A percentile compares a stretch with the other conserved stretches of the same genome.
Evolutionary conservation across 1,284 basidiomycete genomes (phyloP).

Genomic region (Ceratobasidium sp.): DNA sequence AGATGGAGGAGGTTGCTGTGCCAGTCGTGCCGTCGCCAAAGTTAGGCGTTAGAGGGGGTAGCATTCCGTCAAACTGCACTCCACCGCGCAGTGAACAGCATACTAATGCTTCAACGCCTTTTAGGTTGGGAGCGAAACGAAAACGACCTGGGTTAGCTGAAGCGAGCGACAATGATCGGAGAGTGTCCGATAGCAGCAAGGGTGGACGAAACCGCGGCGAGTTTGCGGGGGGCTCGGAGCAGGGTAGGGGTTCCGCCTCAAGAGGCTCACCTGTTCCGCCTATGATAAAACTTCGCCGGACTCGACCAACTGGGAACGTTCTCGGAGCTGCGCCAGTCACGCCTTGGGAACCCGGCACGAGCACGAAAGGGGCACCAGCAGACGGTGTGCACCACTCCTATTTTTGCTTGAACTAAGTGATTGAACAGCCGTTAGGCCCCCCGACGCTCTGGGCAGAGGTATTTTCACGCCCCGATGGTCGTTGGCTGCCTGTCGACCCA

Average conservation of each 20-base stretch:
- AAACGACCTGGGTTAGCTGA: slow-evolving; percentile 36
- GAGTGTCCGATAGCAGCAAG: slow-evolving; percentile 54
- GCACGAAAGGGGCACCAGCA: background rate
- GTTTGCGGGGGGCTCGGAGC: background rate
- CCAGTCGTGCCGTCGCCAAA: slow-evolving; percentile 45
- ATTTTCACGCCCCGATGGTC: slow-evolving; percentile 89
- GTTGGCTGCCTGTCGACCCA: slow-evolving; percentile 95
- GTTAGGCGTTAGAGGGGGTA: slow-evolving; percentile 3
- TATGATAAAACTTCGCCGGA: slow-evolving; percentile 35
- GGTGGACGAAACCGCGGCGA: slow-evolving; percentile 55
- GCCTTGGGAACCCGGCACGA: slow-evolving; percentile 10
- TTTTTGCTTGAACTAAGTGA: background rate
- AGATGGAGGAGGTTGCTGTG: slow-evolving; percentile 56
- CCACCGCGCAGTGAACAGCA: slow-evolving; percentile 23
- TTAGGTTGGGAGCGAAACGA: slow-evolving; percentile 53
- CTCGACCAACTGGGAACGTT: slow-evolving; percentile 30
- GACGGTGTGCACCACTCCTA: background rate
- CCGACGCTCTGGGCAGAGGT: slow-evolving; percentile 99
- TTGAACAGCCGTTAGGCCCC: slow-evolving; percentile 59
- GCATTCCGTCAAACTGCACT: background rate
- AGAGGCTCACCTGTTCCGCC: slow-evolving; percentile 28
- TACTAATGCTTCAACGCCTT: slow-evolving; percentile 57
- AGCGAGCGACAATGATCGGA: slow-evolving; percentile 54
- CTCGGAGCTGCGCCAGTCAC: slow-evolving; percentile 24
- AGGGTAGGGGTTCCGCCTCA: background rate